These are phyloP conservation scores for Thelonectria discophora DNA, from an alignment of 2,329 filamentous ascomycete genomes.

Conservation along the genomic window DNA sequence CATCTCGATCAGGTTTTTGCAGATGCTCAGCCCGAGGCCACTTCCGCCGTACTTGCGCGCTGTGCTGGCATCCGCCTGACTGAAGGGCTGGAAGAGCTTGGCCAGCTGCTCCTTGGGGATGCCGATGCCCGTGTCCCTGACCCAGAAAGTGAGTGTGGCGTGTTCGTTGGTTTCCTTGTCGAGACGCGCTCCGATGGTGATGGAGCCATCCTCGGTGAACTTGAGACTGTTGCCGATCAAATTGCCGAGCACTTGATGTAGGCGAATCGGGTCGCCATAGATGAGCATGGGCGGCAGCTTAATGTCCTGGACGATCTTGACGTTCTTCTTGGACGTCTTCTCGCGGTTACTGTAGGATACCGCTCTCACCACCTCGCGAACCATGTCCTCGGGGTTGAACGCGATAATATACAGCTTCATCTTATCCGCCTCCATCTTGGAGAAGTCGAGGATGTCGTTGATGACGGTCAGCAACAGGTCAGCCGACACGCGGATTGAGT, in stretches of 20 bases:
- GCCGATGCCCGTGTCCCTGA: slow-evolving; percentile 90
- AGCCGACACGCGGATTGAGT: slow-evolving; percentile 85
- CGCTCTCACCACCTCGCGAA: slow-evolving; percentile 72
- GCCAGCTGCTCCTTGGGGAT: slow-evolving; percentile 83
- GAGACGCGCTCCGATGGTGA: slow-evolving; percentile 81
- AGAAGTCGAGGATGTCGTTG: slow-evolving; percentile 96
- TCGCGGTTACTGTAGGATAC: slow-evolving; percentile 73
- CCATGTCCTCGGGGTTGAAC: slow-evolving; percentile 73
- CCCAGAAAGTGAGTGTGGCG: slow-evolving; percentile 83
- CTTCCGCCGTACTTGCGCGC: slow-evolving; percentile 92
- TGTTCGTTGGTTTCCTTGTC: slow-evolving; percentile 75
- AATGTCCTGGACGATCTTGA: slow-evolving; percentile 75
- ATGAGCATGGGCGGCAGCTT: slow-evolving; percentile 77
- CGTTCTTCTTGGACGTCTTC: slow-evolving; percentile 68
- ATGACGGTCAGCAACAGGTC: slow-evolving; percentile 91
- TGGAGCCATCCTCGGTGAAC: slow-evolving; percentile 86
- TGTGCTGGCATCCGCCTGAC: slow-evolving; percentile 89
- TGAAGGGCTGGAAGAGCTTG: slow-evolving; percentile 91
- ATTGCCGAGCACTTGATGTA: slow-evolving; percentile 79
- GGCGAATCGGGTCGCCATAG: slow-evolving; percentile 71
- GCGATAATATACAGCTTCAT: slow-evolving; percentile 81
- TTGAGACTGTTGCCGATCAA: slow-evolving; percentile 93
- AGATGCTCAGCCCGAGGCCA: slow-evolving; percentile 90
- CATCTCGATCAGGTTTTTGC: slow-evolving; percentile 91
- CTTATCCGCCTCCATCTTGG: slow-evolving; percentile 89